Evolutionary conservation across 805 yeast species (phyloP).

Genomic region (Wickerhamiella azyma): DNA sequence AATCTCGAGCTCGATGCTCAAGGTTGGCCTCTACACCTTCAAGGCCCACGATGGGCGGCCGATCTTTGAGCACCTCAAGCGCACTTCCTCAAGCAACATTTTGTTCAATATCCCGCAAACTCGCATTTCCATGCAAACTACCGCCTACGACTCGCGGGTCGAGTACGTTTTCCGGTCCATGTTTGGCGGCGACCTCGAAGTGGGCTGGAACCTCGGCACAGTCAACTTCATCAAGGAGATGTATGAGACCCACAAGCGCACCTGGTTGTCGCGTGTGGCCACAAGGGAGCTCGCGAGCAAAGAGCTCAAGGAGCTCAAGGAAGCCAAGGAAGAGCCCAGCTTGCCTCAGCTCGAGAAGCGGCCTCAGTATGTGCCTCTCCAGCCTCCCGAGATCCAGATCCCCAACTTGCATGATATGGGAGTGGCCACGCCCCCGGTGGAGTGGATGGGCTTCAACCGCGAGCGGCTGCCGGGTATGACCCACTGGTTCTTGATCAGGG

Average conservation of each 20-base stretch:
- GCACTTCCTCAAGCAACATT: conserved; percentile 33
- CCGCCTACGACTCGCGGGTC: conserved; percentile 40
- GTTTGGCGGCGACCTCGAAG: conserved; percentile 82
- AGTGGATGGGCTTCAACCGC: conserved; percentile 94
- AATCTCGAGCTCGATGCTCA: conserved; percentile 47
- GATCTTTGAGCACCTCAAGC: not conserved
- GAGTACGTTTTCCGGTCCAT: conserved; percentile 56
- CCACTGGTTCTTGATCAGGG: conserved; percentile 63
- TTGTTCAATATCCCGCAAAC: conserved; percentile 72
- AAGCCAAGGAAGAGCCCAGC: not conserved
- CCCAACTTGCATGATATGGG: conserved; percentile 88
- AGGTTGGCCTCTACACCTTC: conserved; percentile 52
- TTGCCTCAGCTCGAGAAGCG: not conserved
- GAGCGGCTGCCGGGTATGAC: conserved; percentile 73
- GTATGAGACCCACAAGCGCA: conserved; percentile 59
- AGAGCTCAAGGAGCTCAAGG: not conserved
- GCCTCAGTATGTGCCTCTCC: conserved; percentile 41
- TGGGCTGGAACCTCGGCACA: conserved; percentile 89
- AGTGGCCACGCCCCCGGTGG: conserved; percentile 94
- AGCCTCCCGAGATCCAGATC: conserved; percentile 70
- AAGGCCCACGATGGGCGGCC: conserved; percentile 35
- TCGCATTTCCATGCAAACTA: conserved; percentile 59
- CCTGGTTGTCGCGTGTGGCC: conserved; percentile 13
- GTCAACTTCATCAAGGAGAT: conserved; percentile 81
- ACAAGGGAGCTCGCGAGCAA: conserved; percentile 4